phyloP scores from a whole-genome alignment of 441 rosid genomes.

The Flueggea neowawraea region DNA sequence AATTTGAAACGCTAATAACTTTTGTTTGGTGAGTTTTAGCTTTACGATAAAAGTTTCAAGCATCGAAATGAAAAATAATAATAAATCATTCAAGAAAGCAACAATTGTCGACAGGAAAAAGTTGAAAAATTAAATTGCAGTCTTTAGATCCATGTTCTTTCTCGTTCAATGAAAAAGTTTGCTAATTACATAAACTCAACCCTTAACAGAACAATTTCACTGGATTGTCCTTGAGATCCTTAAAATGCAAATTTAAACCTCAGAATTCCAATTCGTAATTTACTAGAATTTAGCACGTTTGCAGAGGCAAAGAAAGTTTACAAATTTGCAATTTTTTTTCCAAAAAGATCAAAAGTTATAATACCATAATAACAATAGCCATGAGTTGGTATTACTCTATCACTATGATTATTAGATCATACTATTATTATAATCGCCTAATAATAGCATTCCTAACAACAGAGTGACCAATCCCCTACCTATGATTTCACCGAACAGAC shows the following conservation, averaged over 20 bases:
- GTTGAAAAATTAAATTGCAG: not conserved
- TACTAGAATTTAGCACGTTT: not conserved
- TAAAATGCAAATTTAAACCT: too few species aligned
- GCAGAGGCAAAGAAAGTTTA: not conserved
- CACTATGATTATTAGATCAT: not conserved
- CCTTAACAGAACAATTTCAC: not conserved
- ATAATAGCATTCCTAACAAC: constrained; percentile 4
- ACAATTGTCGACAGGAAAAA: too few species aligned
- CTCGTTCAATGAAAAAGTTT: not conserved
- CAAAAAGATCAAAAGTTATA: not conserved
- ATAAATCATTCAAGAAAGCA: too few species aligned
- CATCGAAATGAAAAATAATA: too few species aligned
- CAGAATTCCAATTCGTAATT: too few species aligned
- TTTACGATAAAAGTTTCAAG: too few species aligned
- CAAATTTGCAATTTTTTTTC: not conserved
- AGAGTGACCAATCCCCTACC: not conserved
- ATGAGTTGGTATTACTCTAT: not conserved
- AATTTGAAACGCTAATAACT: too few species aligned
- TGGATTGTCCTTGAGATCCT: too few species aligned
- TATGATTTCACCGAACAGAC: not conserved
- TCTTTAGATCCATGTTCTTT: not conserved
- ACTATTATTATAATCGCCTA: not conserved
- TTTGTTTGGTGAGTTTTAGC: too few species aligned
- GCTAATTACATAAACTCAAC: not conserved
- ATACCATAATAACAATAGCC: not conserved